Conservation (phyloP, 495 filamentous ascomycete species). For the Penicillium longicatenatum region DNA sequence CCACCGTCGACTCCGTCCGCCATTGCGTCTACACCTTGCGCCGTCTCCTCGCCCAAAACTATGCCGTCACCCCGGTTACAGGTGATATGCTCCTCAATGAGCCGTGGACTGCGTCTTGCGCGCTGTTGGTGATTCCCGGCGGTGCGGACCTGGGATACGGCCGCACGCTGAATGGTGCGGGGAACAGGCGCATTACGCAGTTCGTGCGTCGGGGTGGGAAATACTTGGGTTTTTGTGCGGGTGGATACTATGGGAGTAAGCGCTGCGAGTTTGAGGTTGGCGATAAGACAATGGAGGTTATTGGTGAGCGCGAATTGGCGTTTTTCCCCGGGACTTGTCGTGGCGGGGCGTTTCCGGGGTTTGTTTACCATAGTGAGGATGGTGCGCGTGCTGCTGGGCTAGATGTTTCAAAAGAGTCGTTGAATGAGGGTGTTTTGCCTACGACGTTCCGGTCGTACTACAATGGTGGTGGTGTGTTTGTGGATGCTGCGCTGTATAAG, state of each 20-base stretch:
- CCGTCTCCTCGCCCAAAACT: constrained; percentile 86
- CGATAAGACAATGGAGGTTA: constrained; percentile 76
- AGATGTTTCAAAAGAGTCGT: constrained; percentile 60
- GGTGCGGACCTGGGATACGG: constrained; percentile 96
- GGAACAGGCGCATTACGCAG: constrained; percentile 79
- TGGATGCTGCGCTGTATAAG: constrained; percentile 66
- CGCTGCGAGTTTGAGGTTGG: constrained; percentile 91
- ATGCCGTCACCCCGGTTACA: constrained; percentile 86
- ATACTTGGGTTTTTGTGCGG: constrained; percentile 92
- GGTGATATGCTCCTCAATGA: constrained; percentile 82
- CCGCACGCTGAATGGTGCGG: constrained; percentile 80
- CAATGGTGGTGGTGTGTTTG: constrained; percentile 96
- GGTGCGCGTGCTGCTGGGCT: constrained; percentile 77
- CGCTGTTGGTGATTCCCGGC: constrained; percentile 87
- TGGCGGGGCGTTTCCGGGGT: constrained; percentile 86
- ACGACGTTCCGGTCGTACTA: constrained; percentile 78
- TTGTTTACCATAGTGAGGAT: constrained; percentile 86
- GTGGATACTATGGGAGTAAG: constrained; percentile 84
- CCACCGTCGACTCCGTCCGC: constrained; percentile 82
- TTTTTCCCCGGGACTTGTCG: constrained; percentile 89
- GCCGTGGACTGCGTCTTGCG: constrained; percentile 86
- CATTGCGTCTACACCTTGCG: constrained; percentile 89
- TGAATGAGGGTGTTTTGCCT: constrained; percentile 57
- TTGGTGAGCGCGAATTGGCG: constrained; percentile 80
- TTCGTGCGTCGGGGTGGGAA: constrained; percentile 84